A percentile compares a stretch with the other conserved stretches of the same genome.
Conservation (phyloP, 148 eudicot genomes). For the Rheum nobile region DNA sequence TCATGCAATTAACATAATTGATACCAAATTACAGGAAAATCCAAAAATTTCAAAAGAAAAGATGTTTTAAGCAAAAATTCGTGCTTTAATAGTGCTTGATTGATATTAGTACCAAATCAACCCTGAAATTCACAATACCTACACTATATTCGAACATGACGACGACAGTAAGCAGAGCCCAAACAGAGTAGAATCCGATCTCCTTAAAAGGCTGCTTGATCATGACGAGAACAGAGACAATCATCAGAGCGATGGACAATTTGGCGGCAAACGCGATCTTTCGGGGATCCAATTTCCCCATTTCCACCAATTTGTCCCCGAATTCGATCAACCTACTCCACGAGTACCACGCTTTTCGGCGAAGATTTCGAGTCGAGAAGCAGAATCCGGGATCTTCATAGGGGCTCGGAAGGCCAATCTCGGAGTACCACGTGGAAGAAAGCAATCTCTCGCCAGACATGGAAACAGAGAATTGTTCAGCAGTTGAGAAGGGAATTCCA, state of each 20-base stretch:
- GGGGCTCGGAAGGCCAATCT: slow-evolving; percentile 6
- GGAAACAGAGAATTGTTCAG: background rate
- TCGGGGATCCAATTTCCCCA: slow-evolving; percentile 49
- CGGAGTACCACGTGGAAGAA: background rate
- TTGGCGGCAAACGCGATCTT: slow-evolving; percentile 37
- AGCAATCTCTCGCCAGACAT: slow-evolving; percentile 1
- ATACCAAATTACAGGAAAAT: background rate
- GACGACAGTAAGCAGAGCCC: slow-evolving; percentile 56
- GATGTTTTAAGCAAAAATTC: background rate
- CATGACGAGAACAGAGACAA: slow-evolving; percentile 43
- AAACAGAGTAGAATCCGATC: slow-evolving; percentile 32
- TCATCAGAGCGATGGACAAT: slow-evolving; percentile 34
- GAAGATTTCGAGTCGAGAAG: slow-evolving; percentile 5
- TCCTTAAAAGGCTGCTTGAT: slow-evolving; percentile 33
- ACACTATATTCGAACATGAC: slow-evolving; percentile 54
- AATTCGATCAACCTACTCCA: slow-evolving; percentile 23
- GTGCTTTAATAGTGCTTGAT: background rate
- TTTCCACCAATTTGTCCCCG: slow-evolving; percentile 9
- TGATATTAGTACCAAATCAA: background rate
- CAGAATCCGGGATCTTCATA: background rate
- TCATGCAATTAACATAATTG: no score
- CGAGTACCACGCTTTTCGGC: background rate
- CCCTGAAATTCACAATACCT: slow-evolving; percentile 21
- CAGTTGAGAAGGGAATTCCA: background rate
- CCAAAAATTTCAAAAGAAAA: background rate